These are phyloP conservation scores for Neofusicoccum sp. DNA, from an alignment of 2,329 filamentous ascomycete species.

Conservation along the genomic window DNA sequence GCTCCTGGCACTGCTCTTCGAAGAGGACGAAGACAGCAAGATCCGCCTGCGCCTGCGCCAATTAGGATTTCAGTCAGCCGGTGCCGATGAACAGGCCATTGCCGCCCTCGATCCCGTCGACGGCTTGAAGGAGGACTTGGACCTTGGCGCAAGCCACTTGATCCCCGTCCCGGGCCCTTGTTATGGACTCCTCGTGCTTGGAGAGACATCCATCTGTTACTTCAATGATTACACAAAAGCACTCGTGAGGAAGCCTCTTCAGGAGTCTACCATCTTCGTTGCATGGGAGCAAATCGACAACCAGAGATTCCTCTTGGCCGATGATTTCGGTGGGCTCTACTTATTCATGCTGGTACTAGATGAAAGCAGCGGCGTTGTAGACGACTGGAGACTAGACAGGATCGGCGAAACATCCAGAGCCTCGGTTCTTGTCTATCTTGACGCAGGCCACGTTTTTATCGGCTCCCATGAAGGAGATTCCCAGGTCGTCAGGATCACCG, in stretches of 20 bases:
- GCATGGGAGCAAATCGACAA: slow-evolving; percentile 84
- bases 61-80: slow-evolving; percentile 49
- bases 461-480: slow-evolving; percentile 93
- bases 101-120: slow-evolving; percentile 55
- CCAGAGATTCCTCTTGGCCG: slow-evolving; percentile 80
- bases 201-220: slow-evolving; percentile 74
- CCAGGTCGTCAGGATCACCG: slow-evolving; percentile 68
- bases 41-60: slow-evolving; percentile 57
- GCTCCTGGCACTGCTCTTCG: slow-evolving; percentile 63
- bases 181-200: slow-evolving; percentile 48
- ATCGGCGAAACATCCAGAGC: slow-evolving; percentile 73
- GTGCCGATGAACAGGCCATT: slow-evolving; percentile 44
- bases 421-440: slow-evolving; percentile 74
- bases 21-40: slow-evolving; percentile 57
- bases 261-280: slow-evolving; percentile 81
- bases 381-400: slow-evolving; percentile 66
- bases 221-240: slow-evolving; percentile 74
- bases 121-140: slow-evolving; percentile 53
- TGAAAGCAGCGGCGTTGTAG: slow-evolving; percentile 61
- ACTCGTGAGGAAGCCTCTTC: slow-evolving; percentile 62
- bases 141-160: slow-evolving; percentile 60
- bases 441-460: slow-evolving; percentile 71
- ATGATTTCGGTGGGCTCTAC: slow-evolving; percentile 85
- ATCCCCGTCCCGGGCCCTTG: slow-evolving; percentile 60
- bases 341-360: slow-evolving; percentile 75